Conservation (phyloP, 345 rosid genomes). For the Eutrema yunnanense region DNA sequence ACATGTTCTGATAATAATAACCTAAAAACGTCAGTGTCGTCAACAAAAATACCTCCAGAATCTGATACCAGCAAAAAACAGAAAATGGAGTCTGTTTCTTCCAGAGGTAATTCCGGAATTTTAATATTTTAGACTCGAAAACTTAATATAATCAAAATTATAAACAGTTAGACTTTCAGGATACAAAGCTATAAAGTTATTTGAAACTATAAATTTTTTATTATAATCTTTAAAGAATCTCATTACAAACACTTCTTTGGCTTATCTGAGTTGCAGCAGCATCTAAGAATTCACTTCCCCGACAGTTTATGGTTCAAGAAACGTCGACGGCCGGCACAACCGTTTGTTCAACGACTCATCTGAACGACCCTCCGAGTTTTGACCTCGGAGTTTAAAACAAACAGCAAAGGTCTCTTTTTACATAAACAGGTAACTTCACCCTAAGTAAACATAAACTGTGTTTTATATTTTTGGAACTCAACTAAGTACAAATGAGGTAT, state of each 20-base stretch:
- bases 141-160: background rate
- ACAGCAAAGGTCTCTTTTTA: background rate
- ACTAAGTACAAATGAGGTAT: background rate
- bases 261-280: slow-evolving; percentile 2
- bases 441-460: background rate
- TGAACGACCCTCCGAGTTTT: slow-evolving; percentile 40
- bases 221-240: background rate
- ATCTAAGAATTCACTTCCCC: background rate
- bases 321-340: background rate
- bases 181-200: background rate
- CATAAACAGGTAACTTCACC: background rate
- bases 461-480: background rate
- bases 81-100: slow-evolving; percentile 22
- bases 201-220: background rate
- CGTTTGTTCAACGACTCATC: slow-evolving; percentile 1
- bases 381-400: slow-evolving; percentile 52
- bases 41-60: slow-evolving; percentile 26
- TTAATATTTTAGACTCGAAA: background rate
- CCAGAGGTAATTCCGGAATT: slow-evolving; percentile 12
- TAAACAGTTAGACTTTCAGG: background rate
- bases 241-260: background rate
- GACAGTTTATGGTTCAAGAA: slow-evolving; percentile 11
- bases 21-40: slow-evolving; percentile 10
- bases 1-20: slow-evolving; percentile 19
- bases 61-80: slow-evolving; percentile 15